Base-by-base conservation (phyloP, 371 early-diverging fungal genomes). In the Zychaea mexicana region DNA sequence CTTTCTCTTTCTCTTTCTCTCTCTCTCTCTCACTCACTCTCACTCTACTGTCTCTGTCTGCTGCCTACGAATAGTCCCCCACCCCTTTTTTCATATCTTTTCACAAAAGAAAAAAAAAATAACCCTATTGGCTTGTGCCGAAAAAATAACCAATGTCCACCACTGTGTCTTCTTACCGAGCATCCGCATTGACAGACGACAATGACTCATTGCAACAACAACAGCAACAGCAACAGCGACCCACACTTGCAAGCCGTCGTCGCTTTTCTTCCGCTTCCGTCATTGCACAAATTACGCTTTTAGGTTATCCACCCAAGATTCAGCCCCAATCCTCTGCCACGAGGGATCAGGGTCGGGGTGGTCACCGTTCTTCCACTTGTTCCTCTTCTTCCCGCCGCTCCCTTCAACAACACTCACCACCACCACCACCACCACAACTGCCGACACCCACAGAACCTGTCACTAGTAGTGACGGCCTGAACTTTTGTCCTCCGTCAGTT, bases 321-420 rank as follows among this genome's bases (percentile, higher is more conserved):
- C 81, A 81, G 60, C 81, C 81, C 30, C 76, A 74, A 24, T 74
- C 81, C 36, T 81, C 81, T 21, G 66, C 78, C 19, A 68, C 74
- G 54, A 62, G 81, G 68, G 76, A 77, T 32, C 66, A 71, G 36
- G 69, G 69, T 30, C 31, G 65, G 1, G 52, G 52, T 39, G 45
- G 21, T 33, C 28, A 56, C 33, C 28, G n/a, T 33, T 33, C 56
- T n/a, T n/a, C n/a, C n/a, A n/a, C n/a, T n/a, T n/a, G n/a, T n/a
- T n/a, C n/a, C 15, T 17, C 42, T 12, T 17, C 13, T 69, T 33
- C 61, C 67, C 26, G 57, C 56, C 36, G 57, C 67, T 67, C 49
- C 46, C 67, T 22, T 64, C 64, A 49, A 66, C 66, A 30, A 52
- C 73, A 42, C n/a, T 42, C 42, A 42, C 42, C 42, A 17, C 33